A percentile compares a stretch with the other conserved stretches of the same genome.
phyloP scores from a whole-genome alignment of 2,329 filamentous ascomycete species.

The Aspergillus tubingensis region DNA sequence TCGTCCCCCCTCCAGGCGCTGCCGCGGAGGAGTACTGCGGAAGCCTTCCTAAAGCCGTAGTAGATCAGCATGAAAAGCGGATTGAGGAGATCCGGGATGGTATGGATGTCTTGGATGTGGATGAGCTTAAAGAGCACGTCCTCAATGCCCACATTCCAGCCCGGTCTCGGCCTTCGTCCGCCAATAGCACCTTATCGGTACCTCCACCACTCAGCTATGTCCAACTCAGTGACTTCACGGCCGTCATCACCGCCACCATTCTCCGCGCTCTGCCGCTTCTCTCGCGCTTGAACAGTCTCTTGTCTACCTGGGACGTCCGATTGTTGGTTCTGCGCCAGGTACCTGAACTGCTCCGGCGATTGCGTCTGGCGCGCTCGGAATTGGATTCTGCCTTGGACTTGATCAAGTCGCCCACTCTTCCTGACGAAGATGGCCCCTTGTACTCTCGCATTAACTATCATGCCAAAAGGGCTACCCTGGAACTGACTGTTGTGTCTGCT shows the following conservation, averaged over 20 bases:
- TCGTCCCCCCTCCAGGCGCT: constrained; percentile 34
- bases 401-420: constrained; percentile 28
- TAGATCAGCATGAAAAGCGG: constrained; percentile 69
- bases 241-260: constrained; percentile 86
- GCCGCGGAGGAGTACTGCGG: constrained; percentile 61
- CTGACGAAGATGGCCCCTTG: constrained; percentile 28
- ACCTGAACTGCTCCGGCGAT: constrained; percentile 65
- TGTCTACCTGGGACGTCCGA: constrained; percentile 77
- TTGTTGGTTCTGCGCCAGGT: constrained; percentile 73
- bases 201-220: constrained; percentile 55
- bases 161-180: constrained; percentile 55
- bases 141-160: constrained; percentile 75
- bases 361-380: constrained; percentile 50
- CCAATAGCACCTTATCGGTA: constrained; percentile 47
- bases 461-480: constrained; percentile 57
- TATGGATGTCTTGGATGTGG: constrained; percentile 47
- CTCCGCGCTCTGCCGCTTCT: constrained; percentile 84
- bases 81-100: constrained; percentile 68
- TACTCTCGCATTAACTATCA: constrained; percentile 44
- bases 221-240: constrained; percentile 84
- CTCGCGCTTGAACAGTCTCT: constrained; percentile 69
- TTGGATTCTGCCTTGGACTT: constrained; percentile 38
- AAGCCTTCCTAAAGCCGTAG: constrained; percentile 65
- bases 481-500: constrained; percentile 67
- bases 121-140: constrained; percentile 88